Conservation (phyloP, 2,329 filamentous ascomycete species). For the Colletotrichum falcatum region DNA sequence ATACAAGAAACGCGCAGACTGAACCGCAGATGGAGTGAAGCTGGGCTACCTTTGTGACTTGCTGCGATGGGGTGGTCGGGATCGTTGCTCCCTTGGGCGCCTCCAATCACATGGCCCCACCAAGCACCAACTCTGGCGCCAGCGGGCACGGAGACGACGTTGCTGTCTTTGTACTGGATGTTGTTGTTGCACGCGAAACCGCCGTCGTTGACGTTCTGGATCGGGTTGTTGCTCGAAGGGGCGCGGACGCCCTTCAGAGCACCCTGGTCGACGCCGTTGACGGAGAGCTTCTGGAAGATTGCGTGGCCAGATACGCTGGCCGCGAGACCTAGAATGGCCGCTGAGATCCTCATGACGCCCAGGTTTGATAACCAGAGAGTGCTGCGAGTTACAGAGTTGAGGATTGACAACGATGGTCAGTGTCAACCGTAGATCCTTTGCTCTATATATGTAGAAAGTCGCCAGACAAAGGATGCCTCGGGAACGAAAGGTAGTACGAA, state of each 20-base stretch:
- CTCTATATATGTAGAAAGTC: too few relatives aligned
- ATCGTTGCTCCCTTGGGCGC: constrained; percentile 57
- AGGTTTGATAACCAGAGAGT: background rate
- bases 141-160: constrained; percentile 58
- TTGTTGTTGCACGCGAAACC: constrained; percentile 61
- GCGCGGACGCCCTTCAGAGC: constrained; percentile 62
- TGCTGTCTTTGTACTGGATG: constrained; percentile 50
- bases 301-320: constrained; percentile 53
- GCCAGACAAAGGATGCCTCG: background rate
- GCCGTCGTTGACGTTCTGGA: constrained; percentile 59
- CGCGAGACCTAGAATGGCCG: constrained; percentile 38
- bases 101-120: constrained; percentile 65
- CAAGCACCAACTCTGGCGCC: constrained; percentile 61
- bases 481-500: background rate
- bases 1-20: background rate
- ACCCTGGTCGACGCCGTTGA: constrained; percentile 62
- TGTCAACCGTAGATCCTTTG: background rate
- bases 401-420: too few relatives aligned
- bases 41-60: constrained; percentile 56
- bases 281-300: constrained; percentile 58
- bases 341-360: constrained; percentile 36
- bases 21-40: background rate
- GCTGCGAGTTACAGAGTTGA: too few relatives aligned
- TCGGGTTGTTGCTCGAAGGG: constrained; percentile 62
- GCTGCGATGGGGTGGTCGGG: constrained; percentile 61